Conservation (phyloP, 345 rosid species). For the Eucalyptus regnans region DNA sequence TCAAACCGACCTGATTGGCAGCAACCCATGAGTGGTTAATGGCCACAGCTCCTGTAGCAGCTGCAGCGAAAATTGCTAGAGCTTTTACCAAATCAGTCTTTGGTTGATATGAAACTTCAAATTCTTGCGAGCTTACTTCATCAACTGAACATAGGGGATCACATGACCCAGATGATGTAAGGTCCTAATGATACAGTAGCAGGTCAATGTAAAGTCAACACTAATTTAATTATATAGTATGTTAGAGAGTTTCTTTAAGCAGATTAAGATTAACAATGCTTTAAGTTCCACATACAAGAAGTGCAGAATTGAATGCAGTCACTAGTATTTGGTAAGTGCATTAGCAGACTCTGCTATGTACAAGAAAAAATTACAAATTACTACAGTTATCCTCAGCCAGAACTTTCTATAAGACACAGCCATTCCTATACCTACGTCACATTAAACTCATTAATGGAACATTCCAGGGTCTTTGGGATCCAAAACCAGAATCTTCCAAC, state of each 20-base stretch:
- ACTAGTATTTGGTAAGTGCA: background rate
- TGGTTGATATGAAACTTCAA: slow-evolving; percentile 59
- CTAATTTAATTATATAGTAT: background rate
- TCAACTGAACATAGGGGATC: slow-evolving; percentile 90
- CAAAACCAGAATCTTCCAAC: background rate
- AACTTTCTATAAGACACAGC: background rate
- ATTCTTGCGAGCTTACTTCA: slow-evolving; percentile 68
- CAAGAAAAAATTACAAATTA: background rate
- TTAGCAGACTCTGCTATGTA: background rate
- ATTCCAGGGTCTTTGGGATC: background rate
- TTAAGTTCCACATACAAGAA: background rate
- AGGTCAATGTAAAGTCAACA: background rate
- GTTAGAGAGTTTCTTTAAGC: background rate
- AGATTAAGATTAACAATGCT: background rate
- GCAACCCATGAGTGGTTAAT: slow-evolving; percentile 96
- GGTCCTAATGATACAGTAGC: slow-evolving; percentile 27
- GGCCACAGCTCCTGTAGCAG: slow-evolving; percentile 73
- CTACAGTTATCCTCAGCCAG: background rate
- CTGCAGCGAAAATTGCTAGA: slow-evolving; percentile 63
- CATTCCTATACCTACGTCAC: background rate
- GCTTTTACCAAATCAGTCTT: slow-evolving; percentile 82
- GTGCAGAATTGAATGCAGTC: background rate
- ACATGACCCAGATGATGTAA: slow-evolving; percentile 49
- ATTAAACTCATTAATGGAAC: background rate
- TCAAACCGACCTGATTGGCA: slow-evolving; percentile 62